Evolutionary conservation across 2,329 filamentous ascomycete species (phyloP), one percentile per base, ranked within the genome.

Genomic region (Chrysosporium queenslandicum): DNA sequence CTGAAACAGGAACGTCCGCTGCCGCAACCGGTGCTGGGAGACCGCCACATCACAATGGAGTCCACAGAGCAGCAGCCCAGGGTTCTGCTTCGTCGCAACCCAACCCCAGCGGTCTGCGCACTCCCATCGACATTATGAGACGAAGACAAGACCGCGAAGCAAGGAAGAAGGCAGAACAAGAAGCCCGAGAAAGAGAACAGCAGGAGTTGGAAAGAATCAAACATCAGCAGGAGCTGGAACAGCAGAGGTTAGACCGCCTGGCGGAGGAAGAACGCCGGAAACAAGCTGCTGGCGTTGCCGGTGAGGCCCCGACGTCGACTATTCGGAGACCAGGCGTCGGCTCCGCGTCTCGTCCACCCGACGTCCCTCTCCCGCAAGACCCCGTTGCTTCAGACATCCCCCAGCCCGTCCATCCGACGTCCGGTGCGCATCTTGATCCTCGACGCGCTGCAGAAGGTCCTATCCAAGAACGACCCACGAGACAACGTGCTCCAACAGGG

Each of bases 121-220:
- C 89, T 32, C 91, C 91, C 14, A 82, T 86, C 58, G 86, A 91
- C 71, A 91, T 97, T 62, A 94, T 96, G 90, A 82, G 87, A 68
- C 83, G 90, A 66, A 83, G 90, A 53, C 78, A 80, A 52, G 86
- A 86, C 58, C 79, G 90, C 56, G 87, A 94, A 67, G 80, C 84
- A 23, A 75, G 83, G 53, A 78, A 81, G 57, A 77, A 79, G 60
- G 83, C 83, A 41, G 82, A 87, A 64, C 77, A 78, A 40, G 82
- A 86, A 63, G 78, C 81, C 59, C 71, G 69, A 66, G 71, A 72
- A 64, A 68, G 77, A 59, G 77, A 79, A 60, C 71, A 73, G 55
- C 69, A 74, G 53, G 74, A 77, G 55, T 69, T 75, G 57, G 76
- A 77, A 60, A 68, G 71, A 57, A 61, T 58, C 58, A 64, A 64